phyloP scores from a whole-genome alignment of 1,139 yeast genomes.

The Zygoascus meyerae region DNA sequence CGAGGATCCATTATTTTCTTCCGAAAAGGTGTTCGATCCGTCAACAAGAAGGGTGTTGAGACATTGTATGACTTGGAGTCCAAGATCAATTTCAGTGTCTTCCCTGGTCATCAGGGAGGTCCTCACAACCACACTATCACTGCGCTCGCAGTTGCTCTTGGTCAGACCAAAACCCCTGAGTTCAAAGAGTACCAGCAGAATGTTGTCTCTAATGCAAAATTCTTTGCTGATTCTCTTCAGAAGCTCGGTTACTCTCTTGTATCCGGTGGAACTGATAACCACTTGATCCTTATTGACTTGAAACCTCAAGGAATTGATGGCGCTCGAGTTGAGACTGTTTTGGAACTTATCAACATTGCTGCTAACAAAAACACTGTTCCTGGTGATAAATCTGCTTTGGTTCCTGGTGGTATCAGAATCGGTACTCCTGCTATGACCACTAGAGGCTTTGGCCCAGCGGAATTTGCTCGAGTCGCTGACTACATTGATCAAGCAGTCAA shows the following conservation, averaged over 20 bases:
- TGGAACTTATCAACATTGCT: slow-evolving; percentile 93
- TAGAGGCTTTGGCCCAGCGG: slow-evolving; percentile 87
- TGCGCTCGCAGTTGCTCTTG: slow-evolving; percentile 93
- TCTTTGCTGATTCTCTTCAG: slow-evolving; percentile 68
- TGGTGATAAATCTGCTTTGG: slow-evolving; percentile 95
- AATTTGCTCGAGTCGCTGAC: slow-evolving; percentile 73
- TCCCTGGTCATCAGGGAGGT: slow-evolving; percentile 99
- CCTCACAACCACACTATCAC: slow-evolving; percentile 99
- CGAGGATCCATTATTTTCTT: slow-evolving; percentile 99
- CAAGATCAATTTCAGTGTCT: slow-evolving; percentile 94
- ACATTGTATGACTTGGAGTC: slow-evolving; percentile 84
- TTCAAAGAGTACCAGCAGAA: slow-evolving; percentile 85
- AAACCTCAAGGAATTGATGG: slow-evolving; percentile 92
- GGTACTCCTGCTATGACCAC: slow-evolving; percentile 99
- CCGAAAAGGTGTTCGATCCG: slow-evolving; percentile 91
- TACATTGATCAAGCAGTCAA: slow-evolving; percentile 82
- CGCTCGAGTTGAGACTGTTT: slow-evolving; percentile 92
- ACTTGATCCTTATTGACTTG: slow-evolving; percentile 85
- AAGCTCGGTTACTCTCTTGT: slow-evolving; percentile 75
- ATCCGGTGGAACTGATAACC: slow-evolving; percentile 93
- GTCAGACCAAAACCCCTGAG: slow-evolving; percentile 89
- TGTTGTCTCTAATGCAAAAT: slow-evolving; percentile 85
- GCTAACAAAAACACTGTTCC: slow-evolving; percentile 96
- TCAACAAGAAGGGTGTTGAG: slow-evolving; percentile 90
- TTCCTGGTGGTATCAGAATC: slow-evolving; percentile 96